phyloP scores from a whole-genome alignment of 441 rosid species.

The Gossypium davidsonii region DNA sequence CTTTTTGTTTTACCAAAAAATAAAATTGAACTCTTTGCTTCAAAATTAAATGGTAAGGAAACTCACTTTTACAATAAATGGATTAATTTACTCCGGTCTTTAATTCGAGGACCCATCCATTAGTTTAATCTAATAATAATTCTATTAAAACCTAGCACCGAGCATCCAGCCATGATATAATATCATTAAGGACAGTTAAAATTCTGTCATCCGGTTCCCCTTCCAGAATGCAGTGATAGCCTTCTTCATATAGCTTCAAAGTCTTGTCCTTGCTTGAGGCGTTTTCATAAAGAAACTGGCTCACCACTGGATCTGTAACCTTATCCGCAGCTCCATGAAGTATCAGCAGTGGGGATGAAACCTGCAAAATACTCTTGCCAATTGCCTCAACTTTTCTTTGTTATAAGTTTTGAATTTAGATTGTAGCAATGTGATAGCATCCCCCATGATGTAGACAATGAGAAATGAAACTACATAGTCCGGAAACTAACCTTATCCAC shows the following conservation, averaged over 20 bases:
- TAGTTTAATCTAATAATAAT: background rate
- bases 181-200: conserved; percentile 48
- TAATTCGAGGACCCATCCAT: too few species aligned
- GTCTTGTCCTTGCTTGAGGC: conserved; percentile 82
- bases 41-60: too few species aligned
- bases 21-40: too few species aligned
- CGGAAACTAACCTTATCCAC: conserved; percentile 49
- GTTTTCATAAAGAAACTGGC: conserved; percentile 66
- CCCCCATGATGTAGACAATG: background rate
- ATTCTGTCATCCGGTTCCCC: conserved; percentile 81
- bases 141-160: conserved; percentile 26
- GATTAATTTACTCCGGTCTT: too few species aligned
- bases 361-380: conserved; percentile 31
- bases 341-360: conserved; percentile 73
- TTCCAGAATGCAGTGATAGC: conserved; percentile 88
- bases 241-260: conserved; percentile 68
- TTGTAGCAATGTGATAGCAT: background rate
- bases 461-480: background rate
- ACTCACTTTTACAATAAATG: too few species aligned
- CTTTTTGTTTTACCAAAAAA: too few species aligned
- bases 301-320: conserved; percentile 78
- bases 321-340: conserved; percentile 87
- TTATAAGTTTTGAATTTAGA: background rate
- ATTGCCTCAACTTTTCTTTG: conserved; percentile 8
- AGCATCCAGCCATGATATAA: conserved; percentile 69